Conservation (phyloP, 129 eudicot species). For the Flaveria robusta region DNA sequence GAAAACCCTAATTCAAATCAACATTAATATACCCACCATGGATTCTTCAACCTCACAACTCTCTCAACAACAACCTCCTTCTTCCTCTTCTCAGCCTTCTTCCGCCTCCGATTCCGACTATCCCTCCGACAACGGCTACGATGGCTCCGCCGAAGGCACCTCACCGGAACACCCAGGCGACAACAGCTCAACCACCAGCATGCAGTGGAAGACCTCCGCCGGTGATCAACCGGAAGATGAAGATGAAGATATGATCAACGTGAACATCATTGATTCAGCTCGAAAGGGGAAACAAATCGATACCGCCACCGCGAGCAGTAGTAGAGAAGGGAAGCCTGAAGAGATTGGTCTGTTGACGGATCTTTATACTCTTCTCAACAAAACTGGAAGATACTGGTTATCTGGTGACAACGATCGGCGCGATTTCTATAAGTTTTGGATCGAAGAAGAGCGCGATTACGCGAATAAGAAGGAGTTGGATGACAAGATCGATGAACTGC, state of each 20-base stretch:
- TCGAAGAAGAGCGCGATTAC: background rate
- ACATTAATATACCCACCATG: too few species aligned
- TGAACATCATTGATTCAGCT: background rate
- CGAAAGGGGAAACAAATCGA: background rate
- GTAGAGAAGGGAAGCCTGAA: conserved; percentile 1
- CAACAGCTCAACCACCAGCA: too few species aligned
- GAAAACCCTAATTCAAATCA: too few species aligned
- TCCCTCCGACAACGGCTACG: too few species aligned
- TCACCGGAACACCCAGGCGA: too few species aligned
- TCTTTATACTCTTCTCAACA: background rate
- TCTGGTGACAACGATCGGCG: background rate
- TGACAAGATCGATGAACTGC: conserved; percentile 14
- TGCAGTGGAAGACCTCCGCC: too few species aligned
- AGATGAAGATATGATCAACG: background rate
- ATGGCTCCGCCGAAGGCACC: too few species aligned
- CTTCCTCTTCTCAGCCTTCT: too few species aligned
- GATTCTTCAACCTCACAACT: too few species aligned
- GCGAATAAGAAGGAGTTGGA: conserved; percentile 14
- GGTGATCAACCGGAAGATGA: background rate
- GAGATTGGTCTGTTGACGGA: conserved; percentile 30
- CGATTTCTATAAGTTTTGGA: conserved; percentile 2
- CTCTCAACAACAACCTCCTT: too few species aligned
- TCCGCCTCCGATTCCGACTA: too few species aligned
- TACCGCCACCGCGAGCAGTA: too few species aligned
- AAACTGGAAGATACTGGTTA: background rate